Base-by-base conservation (phyloP, 805 yeast species). In the Candida silvatica region DNA sequence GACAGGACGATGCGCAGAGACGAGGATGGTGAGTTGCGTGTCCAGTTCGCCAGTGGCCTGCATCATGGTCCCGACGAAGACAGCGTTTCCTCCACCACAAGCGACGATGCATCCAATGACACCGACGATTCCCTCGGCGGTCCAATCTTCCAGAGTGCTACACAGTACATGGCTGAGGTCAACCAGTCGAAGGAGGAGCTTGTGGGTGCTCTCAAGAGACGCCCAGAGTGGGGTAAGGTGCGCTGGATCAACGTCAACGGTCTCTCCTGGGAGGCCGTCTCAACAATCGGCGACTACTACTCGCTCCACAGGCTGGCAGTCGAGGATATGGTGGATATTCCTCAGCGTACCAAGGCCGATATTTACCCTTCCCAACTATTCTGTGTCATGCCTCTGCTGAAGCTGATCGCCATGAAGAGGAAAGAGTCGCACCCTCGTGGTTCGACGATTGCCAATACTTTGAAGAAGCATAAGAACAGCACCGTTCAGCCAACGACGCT, bases 281-380 rank as follows among this genome's bases (percentile, higher is more conserved):
- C 69, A 6, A 51, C 64, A 1, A 58, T 75, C 27, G 66, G 70
- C 2, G 52, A 61, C 28, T 51, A 55, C 32, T 74, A 63, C 47
- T 50, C 59, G 15, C 51, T 75, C 16, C 81, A 75, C 47, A 63
- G 75, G 17, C 54, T 75, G 31, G 72, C 80, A 0, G 58, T 75
- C 30, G 81, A 75, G 47, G 80, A 75, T 47, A 66, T 75, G 74
- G 67, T 75, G 30, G 80, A 75, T 50, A 63, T 73, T 19, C 80
- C 80, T 4, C 78, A 72, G 38, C 54, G 81, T 19, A 72, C 80
- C 0, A 75, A 75, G 43, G 61, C 65, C 29, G 80, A 75, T 42
- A 53, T 65, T n/a, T 75, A 70, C 40, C 62, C 67, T 3, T 56
- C 53, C 22, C 77, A 69, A 42, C 40, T 69, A n/a, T 74, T 74